Evolutionary conservation across 1,284 basidiomycete species (phyloP).

Genomic region (Porogramme epimiltina): DNA sequence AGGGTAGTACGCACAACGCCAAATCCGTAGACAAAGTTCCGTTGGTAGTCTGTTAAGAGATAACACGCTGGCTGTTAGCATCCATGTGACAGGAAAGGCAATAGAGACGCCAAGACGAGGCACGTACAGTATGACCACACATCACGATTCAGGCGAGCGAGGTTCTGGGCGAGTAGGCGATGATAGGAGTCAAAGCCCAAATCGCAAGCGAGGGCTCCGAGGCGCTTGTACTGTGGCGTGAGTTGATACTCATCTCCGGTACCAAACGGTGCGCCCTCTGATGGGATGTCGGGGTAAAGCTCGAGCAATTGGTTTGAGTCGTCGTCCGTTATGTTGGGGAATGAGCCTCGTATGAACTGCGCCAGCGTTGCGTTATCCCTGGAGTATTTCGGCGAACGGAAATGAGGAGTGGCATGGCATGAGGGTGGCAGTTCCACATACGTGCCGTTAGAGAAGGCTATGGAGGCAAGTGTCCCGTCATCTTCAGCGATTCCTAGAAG

Average conservation of each 20-base stretch:
- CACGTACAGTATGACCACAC: conserved; percentile 48
- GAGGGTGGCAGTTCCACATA: too few relatives aligned
- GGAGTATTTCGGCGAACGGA: not conserved
- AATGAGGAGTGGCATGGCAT: too few relatives aligned
- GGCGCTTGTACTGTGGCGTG: conserved; percentile 42
- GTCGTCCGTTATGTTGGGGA: conserved; percentile 1
- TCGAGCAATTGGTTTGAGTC: conserved; percentile 30
- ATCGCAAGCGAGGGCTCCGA: conserved; percentile 35
- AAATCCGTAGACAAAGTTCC: not conserved
- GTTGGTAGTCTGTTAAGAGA: not conserved
- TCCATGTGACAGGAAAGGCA: too few relatives aligned
- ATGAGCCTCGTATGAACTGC: not conserved
- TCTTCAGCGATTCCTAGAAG: conserved; percentile 33
- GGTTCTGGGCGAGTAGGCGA: conserved; percentile 25
- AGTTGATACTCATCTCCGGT: conserved; percentile 52
- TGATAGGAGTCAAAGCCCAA: conserved; percentile 48
- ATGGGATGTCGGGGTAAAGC: conserved; percentile 49
- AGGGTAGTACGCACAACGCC: conserved; percentile 40
- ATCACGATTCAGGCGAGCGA: conserved; percentile 29
- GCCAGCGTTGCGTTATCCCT: not conserved
- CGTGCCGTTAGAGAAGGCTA: conserved; percentile 17
- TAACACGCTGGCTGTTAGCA: too few relatives aligned
- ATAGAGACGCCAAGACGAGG: too few relatives aligned
- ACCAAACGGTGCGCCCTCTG: conserved; percentile 48
- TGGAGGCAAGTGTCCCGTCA: conserved; percentile 30